Conservation (phyloP, 306 rosid genomes). For the Medicago ruthenica region DNA sequence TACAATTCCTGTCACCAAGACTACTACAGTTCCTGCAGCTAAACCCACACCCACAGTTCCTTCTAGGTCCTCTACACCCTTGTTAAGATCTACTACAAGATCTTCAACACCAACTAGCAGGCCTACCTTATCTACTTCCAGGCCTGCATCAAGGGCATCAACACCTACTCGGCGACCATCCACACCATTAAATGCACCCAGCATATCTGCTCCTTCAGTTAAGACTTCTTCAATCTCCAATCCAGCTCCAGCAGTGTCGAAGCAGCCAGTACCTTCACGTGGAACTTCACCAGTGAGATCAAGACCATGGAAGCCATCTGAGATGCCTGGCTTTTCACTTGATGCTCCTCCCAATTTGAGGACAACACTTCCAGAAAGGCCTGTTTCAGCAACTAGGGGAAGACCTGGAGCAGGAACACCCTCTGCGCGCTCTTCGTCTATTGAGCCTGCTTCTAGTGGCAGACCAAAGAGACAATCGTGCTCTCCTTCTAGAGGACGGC, state of each 20-base stretch:
- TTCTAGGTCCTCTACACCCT: slow-evolving; percentile 86
- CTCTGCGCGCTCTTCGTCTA: slow-evolving; percentile 76
- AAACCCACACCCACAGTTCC: slow-evolving; percentile 49
- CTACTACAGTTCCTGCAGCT: slow-evolving; percentile 53
- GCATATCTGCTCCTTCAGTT: slow-evolving; percentile 57
- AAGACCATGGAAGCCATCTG: slow-evolving; percentile 94
- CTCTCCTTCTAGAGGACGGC: slow-evolving; percentile 98
- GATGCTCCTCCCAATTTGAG: slow-evolving; percentile 96
- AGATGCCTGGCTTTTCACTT: slow-evolving; percentile 92
- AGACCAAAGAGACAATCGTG: slow-evolving; percentile 93
- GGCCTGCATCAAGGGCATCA: slow-evolving; percentile 75
- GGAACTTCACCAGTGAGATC: slow-evolving; percentile 87
- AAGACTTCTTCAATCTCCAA: slow-evolving; percentile 71
- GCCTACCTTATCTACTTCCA: slow-evolving; percentile 75
- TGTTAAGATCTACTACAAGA: slow-evolving; percentile 69
- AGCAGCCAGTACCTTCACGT: slow-evolving; percentile 68
- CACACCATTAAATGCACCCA: slow-evolving; percentile 60
- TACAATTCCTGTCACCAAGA: slow-evolving; percentile 42
- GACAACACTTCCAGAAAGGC: slow-evolving; percentile 85
- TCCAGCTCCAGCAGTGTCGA: slow-evolving; percentile 62
- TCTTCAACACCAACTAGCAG: slow-evolving; percentile 87
- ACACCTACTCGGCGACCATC: slow-evolving; percentile 87
- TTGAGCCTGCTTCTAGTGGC: slow-evolving; percentile 77
- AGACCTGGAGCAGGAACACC: slow-evolving; percentile 99
- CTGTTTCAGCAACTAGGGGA: slow-evolving; percentile 89